Evolutionary conservation across 140 eudicot genomes (phyloP).

Genomic region (Erigeron philadelphicus): DNA sequence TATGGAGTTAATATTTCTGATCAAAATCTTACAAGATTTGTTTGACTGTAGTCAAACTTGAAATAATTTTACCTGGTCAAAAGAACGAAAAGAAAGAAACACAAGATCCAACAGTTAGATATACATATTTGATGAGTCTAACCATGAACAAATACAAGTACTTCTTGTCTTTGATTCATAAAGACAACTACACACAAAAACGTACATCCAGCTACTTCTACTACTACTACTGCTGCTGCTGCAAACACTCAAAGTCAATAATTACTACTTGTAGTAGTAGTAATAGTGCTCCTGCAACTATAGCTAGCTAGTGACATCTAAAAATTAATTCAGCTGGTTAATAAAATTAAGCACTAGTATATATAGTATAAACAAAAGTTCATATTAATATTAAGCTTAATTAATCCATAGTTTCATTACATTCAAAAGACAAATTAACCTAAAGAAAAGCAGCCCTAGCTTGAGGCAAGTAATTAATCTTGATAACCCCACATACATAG

Average conservation of each 20-base stretch:
- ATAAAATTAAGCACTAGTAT: not conserved
- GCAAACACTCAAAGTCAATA: conserved; percentile 30
- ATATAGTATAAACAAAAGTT: conserved; percentile 20
- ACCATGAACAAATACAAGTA: conserved; percentile 14
- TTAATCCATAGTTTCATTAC: conserved; percentile 19
- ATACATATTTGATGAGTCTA: conserved; percentile 21
- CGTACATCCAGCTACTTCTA: conserved; percentile 30
- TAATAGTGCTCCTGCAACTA: conserved; percentile 3
- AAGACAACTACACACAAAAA: conserved; percentile 26
- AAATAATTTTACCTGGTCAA: conserved; percentile 12
- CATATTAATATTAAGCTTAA: conserved; percentile 11
- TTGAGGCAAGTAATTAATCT: conserved; percentile 14
- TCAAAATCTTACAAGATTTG: conserved; percentile 2
- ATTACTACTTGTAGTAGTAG: conserved; percentile 26
- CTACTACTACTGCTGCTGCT: conserved; percentile 19
- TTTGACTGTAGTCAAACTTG: conserved; percentile 18
- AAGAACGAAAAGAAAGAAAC: conserved; percentile 17
- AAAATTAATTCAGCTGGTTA: not conserved
- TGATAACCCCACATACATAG: conserved; percentile 19
- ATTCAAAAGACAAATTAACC: conserved; percentile 7
- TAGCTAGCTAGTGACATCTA: not conserved
- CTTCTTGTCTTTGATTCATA: conserved; percentile 20
- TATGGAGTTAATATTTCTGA: not conserved
- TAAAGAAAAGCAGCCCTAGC: conserved; percentile 13
- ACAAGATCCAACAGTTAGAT: conserved; percentile 25